Base-by-base conservation (phyloP, 257 asterid genomes). In the Fraxinus pennsylvanica region DNA sequence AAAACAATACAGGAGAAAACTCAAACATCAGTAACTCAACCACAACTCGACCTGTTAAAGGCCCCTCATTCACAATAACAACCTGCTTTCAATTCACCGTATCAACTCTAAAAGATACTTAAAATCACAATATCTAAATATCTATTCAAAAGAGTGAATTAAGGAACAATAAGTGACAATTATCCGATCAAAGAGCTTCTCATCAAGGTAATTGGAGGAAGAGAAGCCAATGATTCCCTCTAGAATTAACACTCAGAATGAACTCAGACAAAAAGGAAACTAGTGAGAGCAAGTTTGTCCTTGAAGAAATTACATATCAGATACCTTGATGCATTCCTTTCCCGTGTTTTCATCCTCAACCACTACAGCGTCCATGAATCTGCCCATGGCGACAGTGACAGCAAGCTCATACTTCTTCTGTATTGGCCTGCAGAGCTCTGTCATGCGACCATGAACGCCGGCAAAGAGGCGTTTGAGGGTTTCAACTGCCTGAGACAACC, bases 321-420 rank as follows among this genome's bases (percentile, higher is more conserved):
- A 35, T 74, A 96, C 99, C 99, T 96, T 93, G 85, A 96, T 96
- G 79, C 99, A 96, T 81, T 96, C 98, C 82, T 96, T 96, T 80
- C 98, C 99, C 1, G 97, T 91, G 47, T 96, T 85, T 82, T 96
- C 99, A 85, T 93, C 96, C 78, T 92, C 98, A 80, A 96, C 98
- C 29, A 96, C 98, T 21, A 96, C 97, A 61, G 99, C 99, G 83
- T 96, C 99, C 99, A 96, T 96, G 86, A 92, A 94, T 89, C 90
- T 92, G 71, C 99, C 99, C 99, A 96, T 96, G 71, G 99, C 99
- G 87, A 96, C 97, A 83, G 99, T 96, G 84, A 96, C 98, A 75
- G 97, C 99, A 85, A 96, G 97, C 81, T 92, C 92, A 82, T 93
- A 96, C 84, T 93, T 96, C 82, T 88, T 91, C 78, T 96, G 97